These are phyloP conservation scores for Moesziomyces parantarcticus DNA, from an alignment of 1,284 basidiomycete genomes.

Conservation along the genomic window DNA sequence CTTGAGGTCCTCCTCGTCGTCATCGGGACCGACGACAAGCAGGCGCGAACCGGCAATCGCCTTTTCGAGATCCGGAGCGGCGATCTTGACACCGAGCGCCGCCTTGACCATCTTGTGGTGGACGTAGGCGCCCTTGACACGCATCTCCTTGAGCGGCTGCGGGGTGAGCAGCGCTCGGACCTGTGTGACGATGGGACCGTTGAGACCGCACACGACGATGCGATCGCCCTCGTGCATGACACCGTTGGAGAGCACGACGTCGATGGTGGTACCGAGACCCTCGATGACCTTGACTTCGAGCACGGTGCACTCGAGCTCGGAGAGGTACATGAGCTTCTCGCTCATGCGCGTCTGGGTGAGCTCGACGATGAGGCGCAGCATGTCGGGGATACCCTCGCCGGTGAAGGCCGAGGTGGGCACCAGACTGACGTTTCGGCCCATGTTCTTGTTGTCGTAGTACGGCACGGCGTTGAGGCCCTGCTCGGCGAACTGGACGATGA, in stretches of 20 bases:
- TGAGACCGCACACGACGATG: constrained; percentile 96
- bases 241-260: constrained; percentile 96
- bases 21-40: constrained; percentile 89
- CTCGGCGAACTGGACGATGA: constrained; percentile 92
- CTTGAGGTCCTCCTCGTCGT: constrained; percentile 92
- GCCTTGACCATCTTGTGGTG: constrained; percentile 99
- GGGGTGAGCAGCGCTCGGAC: constrained; percentile 93
- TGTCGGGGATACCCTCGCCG: constrained; percentile 98
- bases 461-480: constrained; percentile 94
- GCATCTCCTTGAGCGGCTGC: constrained; percentile 93
- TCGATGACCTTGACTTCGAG: constrained; percentile 99
- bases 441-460: constrained; percentile 98
- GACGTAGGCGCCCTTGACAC: constrained; percentile 97
- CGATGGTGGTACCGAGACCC: constrained; percentile 96
- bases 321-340: constrained; percentile 96
- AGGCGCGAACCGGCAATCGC: constrained; percentile 98
- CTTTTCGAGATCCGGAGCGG: constrained; percentile 95
- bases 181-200: constrained; percentile 96
- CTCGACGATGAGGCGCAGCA: constrained; percentile 98
- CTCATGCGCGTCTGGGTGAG: constrained; percentile 98
- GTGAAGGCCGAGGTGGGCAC: constrained; percentile 98
- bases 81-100: constrained; percentile 95
- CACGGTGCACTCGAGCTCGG: constrained; percentile 98
- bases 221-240: constrained; percentile 90
- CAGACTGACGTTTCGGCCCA: constrained; percentile 91